A percentile compares a stretch with the other conserved stretches of the same genome.
phyloP scores from a whole-genome alignment of 2,329 filamentous ascomycete genomes.

The Parafenestella ontariensis region DNA sequence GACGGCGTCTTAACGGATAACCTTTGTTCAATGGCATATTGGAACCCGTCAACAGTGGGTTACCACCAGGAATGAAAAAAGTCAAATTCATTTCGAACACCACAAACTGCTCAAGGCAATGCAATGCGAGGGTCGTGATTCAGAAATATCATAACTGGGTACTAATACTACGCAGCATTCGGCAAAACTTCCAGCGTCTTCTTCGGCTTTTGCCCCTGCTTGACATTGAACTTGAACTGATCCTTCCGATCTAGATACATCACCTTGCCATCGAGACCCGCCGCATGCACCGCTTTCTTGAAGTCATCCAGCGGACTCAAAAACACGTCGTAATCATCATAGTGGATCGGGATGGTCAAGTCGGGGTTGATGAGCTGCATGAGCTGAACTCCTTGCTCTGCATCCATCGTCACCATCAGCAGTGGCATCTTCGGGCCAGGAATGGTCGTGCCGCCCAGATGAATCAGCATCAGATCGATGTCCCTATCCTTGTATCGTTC shows the following conservation, averaged over 20 bases:
- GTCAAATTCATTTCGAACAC: constrained; percentile 31
- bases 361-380: constrained; percentile 67
- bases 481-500: constrained; percentile 60
- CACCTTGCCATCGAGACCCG: constrained; percentile 60
- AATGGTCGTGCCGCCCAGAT: constrained; percentile 71
- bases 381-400: constrained; percentile 66
- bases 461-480: constrained; percentile 71
- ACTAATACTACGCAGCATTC: constrained; percentile 3
- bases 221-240: constrained; percentile 62
- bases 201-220: constrained; percentile 21
- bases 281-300: constrained; percentile 61
- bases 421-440: constrained; percentile 65
- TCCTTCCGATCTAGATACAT: constrained; percentile 68
- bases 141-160: background rate
- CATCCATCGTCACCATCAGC: constrained; percentile 75
- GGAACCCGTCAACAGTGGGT: constrained; percentile 31
- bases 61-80: constrained; percentile 41
- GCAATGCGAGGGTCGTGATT: background rate
- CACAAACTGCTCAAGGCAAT: background rate
- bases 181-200: background rate
- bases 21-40: constrained; percentile 43
- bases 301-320: constrained; percentile 67
- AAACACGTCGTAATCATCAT: constrained; percentile 64
- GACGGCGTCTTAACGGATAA: constrained; percentile 42
- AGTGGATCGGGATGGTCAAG: constrained; percentile 62